These are phyloP conservation scores for Parietaria judaica DNA, from an alignment of 306 rosid species.

Conservation along the genomic window DNA sequence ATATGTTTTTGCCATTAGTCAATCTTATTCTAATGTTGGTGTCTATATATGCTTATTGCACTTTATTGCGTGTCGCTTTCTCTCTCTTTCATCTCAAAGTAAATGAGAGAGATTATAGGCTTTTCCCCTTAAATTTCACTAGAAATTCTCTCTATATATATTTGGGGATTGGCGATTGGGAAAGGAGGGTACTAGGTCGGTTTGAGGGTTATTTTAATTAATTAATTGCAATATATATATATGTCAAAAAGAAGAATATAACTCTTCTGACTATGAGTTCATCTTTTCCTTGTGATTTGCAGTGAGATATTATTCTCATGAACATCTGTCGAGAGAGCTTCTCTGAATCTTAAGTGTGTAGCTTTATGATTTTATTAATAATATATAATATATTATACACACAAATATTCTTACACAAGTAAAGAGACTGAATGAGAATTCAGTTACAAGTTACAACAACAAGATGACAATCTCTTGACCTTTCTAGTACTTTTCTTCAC, in stretches of 20 bases:
- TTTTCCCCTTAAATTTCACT: conserved; percentile 12
- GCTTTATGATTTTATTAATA: background rate
- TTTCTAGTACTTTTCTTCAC: conserved; percentile 3
- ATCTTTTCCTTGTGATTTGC: background rate
- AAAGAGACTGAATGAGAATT: background rate
- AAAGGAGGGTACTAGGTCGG: conserved; percentile 8
- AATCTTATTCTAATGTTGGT: conserved; percentile 34
- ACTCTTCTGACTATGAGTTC: background rate
- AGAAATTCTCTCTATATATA: background rate
- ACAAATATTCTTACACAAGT: too few species aligned
- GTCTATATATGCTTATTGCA: conserved; percentile 31
- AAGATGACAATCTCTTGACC: conserved; percentile 2
- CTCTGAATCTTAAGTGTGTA: conserved; percentile 2
- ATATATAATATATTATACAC: too few species aligned
- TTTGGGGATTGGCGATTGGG: background rate
- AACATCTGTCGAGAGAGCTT: background rate
- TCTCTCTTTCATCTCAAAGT: conserved; percentile 19
- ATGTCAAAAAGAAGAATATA: background rate
- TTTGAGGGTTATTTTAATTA: conserved; percentile 2
- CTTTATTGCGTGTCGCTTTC: conserved; percentile 30
- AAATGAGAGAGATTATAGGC: conserved; percentile 4
- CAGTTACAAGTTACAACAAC: conserved; percentile 1
- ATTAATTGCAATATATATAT: background rate
- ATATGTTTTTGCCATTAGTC: conserved; percentile 28
- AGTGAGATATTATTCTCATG: background rate